A percentile compares a stretch with the other conserved stretches of the same genome.
Conservation (phyloP, 2,329 filamentous ascomycete species). For the Trichophyton verrucosum region DNA sequence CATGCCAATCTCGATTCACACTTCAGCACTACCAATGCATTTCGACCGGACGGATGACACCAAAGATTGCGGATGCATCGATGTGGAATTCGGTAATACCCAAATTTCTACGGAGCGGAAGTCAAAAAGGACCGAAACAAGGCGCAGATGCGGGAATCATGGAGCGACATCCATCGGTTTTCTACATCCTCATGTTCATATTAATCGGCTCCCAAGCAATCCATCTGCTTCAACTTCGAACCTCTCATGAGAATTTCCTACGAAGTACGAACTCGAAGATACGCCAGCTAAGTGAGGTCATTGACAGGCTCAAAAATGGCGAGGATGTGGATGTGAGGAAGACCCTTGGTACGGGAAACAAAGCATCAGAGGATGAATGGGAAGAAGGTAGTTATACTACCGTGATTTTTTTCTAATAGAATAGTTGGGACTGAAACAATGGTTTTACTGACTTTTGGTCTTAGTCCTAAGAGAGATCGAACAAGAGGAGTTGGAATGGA, state of each 20-base stretch:
- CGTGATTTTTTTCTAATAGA: not conserved
- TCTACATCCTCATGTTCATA: conserved; percentile 68
- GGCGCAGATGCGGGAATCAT: conserved; percentile 27
- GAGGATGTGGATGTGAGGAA: conserved; percentile 72
- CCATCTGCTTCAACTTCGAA: conserved; percentile 71
- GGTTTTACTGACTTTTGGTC: not conserved
- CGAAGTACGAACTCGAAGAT: conserved; percentile 72
- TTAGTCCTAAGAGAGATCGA: conserved; percentile 23
- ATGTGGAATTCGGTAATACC: conserved; percentile 62
- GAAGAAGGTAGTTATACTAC: conserved; percentile 53
- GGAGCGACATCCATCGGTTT: conserved; percentile 63
- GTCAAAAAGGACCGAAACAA: conserved; percentile 19
- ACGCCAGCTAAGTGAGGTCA: conserved; percentile 54
- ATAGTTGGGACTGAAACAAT: not conserved
- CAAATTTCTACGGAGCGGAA: conserved; percentile 36
- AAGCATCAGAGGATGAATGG: conserved; percentile 69
- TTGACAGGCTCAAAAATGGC: conserved; percentile 35
- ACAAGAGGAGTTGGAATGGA: conserved; percentile 29
- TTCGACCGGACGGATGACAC: conserved; percentile 23
- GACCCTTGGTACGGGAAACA: conserved; percentile 64
- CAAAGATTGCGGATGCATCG: conserved; percentile 43
- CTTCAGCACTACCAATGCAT: conserved; percentile 13
- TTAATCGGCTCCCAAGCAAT: conserved; percentile 94
- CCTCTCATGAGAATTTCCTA: conserved; percentile 58
- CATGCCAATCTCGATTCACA: not conserved